phyloP scores from a whole-genome alignment of 2,329 filamentous ascomycete genomes.

The Pseudogymnoascus sp. region DNA sequence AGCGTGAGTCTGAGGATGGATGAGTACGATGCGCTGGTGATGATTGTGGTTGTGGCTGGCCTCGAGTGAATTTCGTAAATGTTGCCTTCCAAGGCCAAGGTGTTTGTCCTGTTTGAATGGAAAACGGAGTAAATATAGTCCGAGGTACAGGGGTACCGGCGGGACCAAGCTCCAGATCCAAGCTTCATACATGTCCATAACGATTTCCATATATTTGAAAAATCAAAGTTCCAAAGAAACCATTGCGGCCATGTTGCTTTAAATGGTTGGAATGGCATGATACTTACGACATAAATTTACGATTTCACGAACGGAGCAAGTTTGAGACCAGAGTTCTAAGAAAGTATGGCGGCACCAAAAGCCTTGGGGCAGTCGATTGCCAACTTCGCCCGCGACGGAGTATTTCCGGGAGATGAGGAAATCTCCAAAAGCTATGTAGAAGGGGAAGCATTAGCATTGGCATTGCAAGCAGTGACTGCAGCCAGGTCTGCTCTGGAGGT shows the following conservation, averaged over 20 bases:
- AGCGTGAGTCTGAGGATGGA: background rate
- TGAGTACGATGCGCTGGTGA: background rate
- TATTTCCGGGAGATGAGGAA: slow-evolving; percentile 40
- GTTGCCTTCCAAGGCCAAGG: background rate
- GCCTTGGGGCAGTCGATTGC: slow-evolving; percentile 52
- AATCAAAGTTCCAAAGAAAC: slow-evolving; percentile 23
- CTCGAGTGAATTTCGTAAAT: background rate
- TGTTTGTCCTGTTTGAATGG: background rate
- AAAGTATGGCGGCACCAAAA: slow-evolving; percentile 25
- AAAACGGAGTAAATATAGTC: background rate
- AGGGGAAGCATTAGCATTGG: slow-evolving; percentile 31
- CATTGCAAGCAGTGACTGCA: slow-evolving; percentile 34
- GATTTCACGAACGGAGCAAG: background rate
- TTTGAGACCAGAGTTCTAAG: background rate
- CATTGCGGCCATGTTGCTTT: slow-evolving; percentile 25
- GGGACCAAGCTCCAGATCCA: background rate
- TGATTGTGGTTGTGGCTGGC: background rate
- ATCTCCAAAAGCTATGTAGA: slow-evolving; percentile 28
- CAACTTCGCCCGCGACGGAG: slow-evolving; percentile 46
- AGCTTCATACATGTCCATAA: slow-evolving; percentile 8
- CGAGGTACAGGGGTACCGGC: background rate
- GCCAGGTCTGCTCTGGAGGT: slow-evolving; percentile 37
- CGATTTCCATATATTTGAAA: slow-evolving; percentile 3
- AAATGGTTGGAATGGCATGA: background rate
- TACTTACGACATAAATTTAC: background rate